These are phyloP conservation scores for Salvia miltiorrhiza DNA, from an alignment of 257 asterid species.

Conservation along the genomic window DNA sequence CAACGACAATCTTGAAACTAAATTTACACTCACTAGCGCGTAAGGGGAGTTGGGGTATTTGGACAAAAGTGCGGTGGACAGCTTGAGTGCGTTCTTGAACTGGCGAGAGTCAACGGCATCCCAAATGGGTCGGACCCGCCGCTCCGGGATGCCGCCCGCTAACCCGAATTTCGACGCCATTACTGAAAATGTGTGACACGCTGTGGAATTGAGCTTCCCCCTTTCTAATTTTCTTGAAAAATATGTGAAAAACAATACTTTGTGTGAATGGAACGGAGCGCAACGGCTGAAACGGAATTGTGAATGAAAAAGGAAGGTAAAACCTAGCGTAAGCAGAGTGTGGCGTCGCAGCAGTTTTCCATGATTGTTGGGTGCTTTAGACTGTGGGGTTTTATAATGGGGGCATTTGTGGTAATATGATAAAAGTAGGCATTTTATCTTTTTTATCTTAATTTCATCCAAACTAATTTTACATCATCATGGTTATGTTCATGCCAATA, in stretches of 20 bases:
- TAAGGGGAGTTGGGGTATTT: slow-evolving; percentile 84
- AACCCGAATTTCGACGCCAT: slow-evolving; percentile 93
- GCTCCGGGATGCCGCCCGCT: slow-evolving; percentile 94
- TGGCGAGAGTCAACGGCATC: slow-evolving; percentile 95
- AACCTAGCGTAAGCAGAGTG: slow-evolving; percentile 27
- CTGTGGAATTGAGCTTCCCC: neutral
- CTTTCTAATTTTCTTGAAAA: too few relatives aligned
- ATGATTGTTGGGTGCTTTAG: neutral
- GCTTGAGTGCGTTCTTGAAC: slow-evolving; percentile 91
- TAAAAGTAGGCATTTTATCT: too few relatives aligned
- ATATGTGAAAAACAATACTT: neutral
- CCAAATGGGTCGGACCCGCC: slow-evolving; percentile 91
- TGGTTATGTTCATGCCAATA: too few relatives aligned
- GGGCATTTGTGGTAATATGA: neutral
- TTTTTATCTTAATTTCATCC: too few relatives aligned
- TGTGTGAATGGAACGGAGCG: neutral
- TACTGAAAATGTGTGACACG: neutral
- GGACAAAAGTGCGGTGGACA: slow-evolving; percentile 58
- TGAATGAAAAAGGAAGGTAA: neutral
- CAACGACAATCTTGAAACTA: neutral
- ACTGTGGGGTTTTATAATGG: neutral
- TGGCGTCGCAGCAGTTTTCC: slow-evolving; percentile 18
- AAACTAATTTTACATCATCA: too few relatives aligned
- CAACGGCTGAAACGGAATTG: slow-evolving; percentile 21
- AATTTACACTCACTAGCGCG: slow-evolving; percentile 56